Percentiles rank a stretch among this genome's conserved stretches.
Conservation (phyloP, 768 basidiomycete genomes). For the Psilocybe subaeruginosa region DNA sequence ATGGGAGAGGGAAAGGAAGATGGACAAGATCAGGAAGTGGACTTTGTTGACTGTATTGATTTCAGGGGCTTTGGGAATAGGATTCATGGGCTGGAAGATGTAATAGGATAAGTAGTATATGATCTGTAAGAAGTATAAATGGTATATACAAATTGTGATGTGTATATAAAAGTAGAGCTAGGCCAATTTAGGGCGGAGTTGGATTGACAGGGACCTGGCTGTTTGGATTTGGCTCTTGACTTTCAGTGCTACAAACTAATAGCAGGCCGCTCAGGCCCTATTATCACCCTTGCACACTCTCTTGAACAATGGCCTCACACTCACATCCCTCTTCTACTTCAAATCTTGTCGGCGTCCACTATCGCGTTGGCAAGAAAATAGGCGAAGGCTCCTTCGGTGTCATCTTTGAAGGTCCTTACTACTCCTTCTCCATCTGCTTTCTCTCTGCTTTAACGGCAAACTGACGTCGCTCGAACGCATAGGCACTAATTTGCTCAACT, state of each 20-base stretch:
- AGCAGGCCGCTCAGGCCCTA: conserved; percentile 24
- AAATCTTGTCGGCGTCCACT: conserved; percentile 94
- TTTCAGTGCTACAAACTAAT: conserved; percentile 25
- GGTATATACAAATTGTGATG: neutral
- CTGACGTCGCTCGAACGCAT: neutral
- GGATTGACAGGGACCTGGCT: conserved; percentile 26
- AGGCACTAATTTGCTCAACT: conserved; percentile 98
- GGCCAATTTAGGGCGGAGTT: conserved; percentile 35
- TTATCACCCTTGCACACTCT: conserved; percentile 15
- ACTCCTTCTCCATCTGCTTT: neutral
- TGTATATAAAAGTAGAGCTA: neutral
- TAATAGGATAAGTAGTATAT: conserved; percentile 6
- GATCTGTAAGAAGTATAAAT: neutral
- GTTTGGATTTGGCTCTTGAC: conserved; percentile 25
- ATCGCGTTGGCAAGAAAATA: conserved; percentile 98
- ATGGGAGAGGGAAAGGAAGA: conserved; percentile 35
- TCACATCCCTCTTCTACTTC: conserved; percentile 63
- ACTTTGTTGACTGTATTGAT: conserved; percentile 25
- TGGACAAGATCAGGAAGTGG: conserved; percentile 23
- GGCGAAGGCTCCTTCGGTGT: conserved; percentile 99
- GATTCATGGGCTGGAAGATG: conserved; percentile 9
- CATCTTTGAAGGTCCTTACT: conserved; percentile 75
- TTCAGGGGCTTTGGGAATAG: conserved; percentile 23
- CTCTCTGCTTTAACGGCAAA: conserved; percentile 4
- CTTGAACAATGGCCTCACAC: conserved; percentile 55